Conservation (phyloP, 495 filamentous ascomycete genomes). For the Aspergillus saccharolyticus region DNA sequence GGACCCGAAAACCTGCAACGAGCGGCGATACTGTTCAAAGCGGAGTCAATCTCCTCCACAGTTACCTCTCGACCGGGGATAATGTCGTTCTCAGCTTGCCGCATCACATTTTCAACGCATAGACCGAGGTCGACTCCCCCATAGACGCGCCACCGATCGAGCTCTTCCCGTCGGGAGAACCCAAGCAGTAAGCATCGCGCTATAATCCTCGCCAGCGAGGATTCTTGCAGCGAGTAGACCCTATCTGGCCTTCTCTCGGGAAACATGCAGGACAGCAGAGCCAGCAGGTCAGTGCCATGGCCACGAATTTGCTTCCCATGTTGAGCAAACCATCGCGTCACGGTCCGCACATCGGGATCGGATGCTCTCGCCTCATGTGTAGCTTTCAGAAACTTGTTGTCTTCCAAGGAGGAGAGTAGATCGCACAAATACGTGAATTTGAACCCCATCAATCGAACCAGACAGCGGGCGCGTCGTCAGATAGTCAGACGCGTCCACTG, state of each 20-base stretch:
- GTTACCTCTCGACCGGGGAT: slow-evolving; percentile 44
- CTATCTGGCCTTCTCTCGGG: slow-evolving; percentile 71
- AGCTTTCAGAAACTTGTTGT: slow-evolving; percentile 36
- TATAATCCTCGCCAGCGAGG: slow-evolving; percentile 56
- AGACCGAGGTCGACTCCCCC: slow-evolving; percentile 61
- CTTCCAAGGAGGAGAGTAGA: slow-evolving; percentile 52
- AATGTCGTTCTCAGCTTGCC: slow-evolving; percentile 52
- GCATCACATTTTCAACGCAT: slow-evolving; percentile 64
- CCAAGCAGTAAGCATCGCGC: slow-evolving; percentile 60
- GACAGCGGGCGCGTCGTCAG: not conserved
- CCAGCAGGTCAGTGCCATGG: slow-evolving; percentile 47
- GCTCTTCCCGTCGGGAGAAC: slow-evolving; percentile 49
- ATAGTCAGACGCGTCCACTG: not conserved
- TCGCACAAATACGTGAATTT: slow-evolving; percentile 57
- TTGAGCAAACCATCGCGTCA: slow-evolving; percentile 56
- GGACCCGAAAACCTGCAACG: slow-evolving; percentile 65
- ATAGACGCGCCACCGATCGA: slow-evolving; percentile 55
- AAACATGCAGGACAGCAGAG: slow-evolving; percentile 66
- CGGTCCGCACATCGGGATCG: slow-evolving; percentile 30
- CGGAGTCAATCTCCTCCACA: slow-evolving; percentile 69
- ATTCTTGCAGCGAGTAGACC: slow-evolving; percentile 62
- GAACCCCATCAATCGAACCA: slow-evolving; percentile 54
- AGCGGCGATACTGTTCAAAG: slow-evolving; percentile 59
- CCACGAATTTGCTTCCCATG: slow-evolving; percentile 50
- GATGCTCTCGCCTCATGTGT: slow-evolving; percentile 27